Evolutionary conservation across 495 filamentous ascomycete species (phyloP), one percentile per base, ranked within the genome.

Genomic region (Friedmanniomyces endolithicus): DNA sequence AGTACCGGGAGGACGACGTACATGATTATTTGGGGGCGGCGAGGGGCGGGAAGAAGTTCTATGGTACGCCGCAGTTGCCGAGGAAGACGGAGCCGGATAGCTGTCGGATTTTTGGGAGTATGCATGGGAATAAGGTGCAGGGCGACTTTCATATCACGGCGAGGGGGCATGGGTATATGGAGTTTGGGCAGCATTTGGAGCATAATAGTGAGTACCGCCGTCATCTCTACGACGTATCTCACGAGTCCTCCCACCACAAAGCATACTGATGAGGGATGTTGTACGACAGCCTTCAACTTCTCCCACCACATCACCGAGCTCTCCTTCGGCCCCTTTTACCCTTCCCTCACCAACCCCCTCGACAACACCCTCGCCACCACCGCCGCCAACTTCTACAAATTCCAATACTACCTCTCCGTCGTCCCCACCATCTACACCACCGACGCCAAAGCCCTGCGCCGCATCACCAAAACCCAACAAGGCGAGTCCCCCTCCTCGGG

Each of bases 91-190:
- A 59, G 55, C 39, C 75, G 72, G 71, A 88, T 72, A 72, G 77
- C 6, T 99, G 92, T 71, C 76, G 92, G 35, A 83, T 99, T 48
- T 99, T 79, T 64, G 92, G 92, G 1, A 90, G 82, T 56, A 69
- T 99, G 61, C 86, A 92, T 65, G 77, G 90, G 40, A 96, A 97
- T 64, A 94, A 92, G 69, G 92, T 99, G 47, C 90, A 95, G 68
- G 92, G 94, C 0, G 90, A 99, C 70, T 97, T 99, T 65, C 92
- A 99, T 65, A 94, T 99, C 62, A 99, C 90, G 12, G 94, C 94
- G 1, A 70, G 89, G 50, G 92, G 92, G 0, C 94, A 99, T 71
- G 92, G 92, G 11, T 99, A 99, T 69, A 74, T 74, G 62, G 87
- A 92, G 65, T 72, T 79, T 56, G 81, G 78, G 39, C 71, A 79